Evolutionary conservation across 495 filamentous ascomycete genomes (phyloP), one percentile per base, ranked within the genome.

Genomic region (Trichoderma erinaceum): DNA sequence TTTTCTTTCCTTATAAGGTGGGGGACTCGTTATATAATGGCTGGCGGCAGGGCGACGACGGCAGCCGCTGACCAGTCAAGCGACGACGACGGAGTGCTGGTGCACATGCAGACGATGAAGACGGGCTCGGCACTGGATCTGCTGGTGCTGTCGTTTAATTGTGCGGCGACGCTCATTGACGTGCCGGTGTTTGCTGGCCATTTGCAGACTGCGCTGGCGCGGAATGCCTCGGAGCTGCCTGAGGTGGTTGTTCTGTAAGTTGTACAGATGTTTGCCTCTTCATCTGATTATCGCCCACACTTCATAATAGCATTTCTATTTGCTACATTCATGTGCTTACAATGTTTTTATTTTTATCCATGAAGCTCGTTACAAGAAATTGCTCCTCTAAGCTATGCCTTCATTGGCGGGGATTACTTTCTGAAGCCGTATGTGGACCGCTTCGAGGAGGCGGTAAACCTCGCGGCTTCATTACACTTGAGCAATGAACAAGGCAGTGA

Each of bases 91-190:
- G 35, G 35, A 6, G 35, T 38, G 35, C 35, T 38, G 35, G 35
- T 38, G 35, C 35, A 38, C n/a, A 27, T 3, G 5, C 35, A 38
- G n/a, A 27, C 43, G 44, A 66, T 71, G 23, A 78, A 76, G 75
- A 69, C 70, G 52, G 71, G 71, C 23, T 75, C 78, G 27, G 74
- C 75, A 35, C 69, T 84, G 43, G 80, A 84, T 66, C 72, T 93
- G 64, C 92, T 95, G 74, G 82, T 96, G 50, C 78, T 96, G 43
- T 97, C 95, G 41, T 96, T 93, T 78, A 99, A 99, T 75, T 97
- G 93, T 72, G 95, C 86, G 18, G 85, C 88, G 63, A 83, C 82
- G 64, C 76, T 85, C 25, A 87, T 93, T 72, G 80, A 90, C 69
- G 77, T 84, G 32, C 78, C 85, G 23, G 77, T 82, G 66, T 92